Evolutionary conservation across 495 filamentous ascomycete species (phyloP).

Genomic region (Parathielavia hyrcaniae): DNA sequence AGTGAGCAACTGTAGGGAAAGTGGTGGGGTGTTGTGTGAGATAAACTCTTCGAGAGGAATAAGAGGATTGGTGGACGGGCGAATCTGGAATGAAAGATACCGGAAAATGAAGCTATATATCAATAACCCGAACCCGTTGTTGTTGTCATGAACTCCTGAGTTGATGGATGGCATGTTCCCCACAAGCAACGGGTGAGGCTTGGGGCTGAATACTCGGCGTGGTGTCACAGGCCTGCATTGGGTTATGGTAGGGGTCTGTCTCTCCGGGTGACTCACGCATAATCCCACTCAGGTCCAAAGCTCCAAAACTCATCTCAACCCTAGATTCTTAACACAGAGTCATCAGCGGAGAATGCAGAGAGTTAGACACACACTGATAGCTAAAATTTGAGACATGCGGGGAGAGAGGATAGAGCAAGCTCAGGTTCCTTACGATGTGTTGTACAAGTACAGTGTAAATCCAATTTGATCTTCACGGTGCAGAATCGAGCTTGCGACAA

Average conservation of each 20-base stretch:
- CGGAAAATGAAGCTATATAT: neutral
- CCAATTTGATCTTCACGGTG: neutral
- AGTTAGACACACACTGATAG: neutral
- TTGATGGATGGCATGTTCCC: neutral
- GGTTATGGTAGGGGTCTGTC: neutral
- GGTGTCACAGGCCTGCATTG: neutral
- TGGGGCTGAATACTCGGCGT: conserved; percentile 12
- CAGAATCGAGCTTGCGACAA: neutral
- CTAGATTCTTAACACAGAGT: neutral
- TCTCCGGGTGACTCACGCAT: conserved; percentile 18
- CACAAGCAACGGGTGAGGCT: neutral
- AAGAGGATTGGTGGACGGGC: too few relatives aligned
- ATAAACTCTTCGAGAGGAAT: neutral
- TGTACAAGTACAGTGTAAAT: neutral
- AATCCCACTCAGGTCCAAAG: neutral
- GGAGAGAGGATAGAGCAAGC: neutral
- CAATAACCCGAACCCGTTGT: neutral
- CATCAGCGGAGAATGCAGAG: neutral
- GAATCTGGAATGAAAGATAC: too few relatives aligned
- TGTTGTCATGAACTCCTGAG: neutral
- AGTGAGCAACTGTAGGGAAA: neutral
- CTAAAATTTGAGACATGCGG: too few relatives aligned
- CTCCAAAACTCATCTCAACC: neutral
- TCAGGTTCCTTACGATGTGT: too few relatives aligned
- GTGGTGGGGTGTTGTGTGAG: neutral